Conservation (phyloP, 2,329 filamentous ascomycete species). For the Xylariales sp. region DNA sequence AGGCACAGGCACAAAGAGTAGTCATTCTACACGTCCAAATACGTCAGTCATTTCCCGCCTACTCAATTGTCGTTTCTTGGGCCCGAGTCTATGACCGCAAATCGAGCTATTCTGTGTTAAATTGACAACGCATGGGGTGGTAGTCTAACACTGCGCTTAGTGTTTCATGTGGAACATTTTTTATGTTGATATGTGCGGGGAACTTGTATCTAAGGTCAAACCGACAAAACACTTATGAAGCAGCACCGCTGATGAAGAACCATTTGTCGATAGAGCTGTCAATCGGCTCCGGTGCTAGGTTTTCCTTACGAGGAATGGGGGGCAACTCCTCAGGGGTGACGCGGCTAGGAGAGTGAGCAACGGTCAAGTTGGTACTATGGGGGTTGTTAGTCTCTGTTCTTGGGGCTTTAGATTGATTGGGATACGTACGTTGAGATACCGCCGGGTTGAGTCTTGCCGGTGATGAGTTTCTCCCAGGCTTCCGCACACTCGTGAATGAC, state of each 20-base stretch:
- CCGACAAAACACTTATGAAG: conserved; percentile 66
- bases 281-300: conserved; percentile 86
- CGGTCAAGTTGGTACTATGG: conserved; percentile 81
- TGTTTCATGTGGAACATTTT: conserved; percentile 27
- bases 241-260: conserved; percentile 99
- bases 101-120: conserved; percentile 26
- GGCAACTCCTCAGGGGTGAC: conserved; percentile 76
- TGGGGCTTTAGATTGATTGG: conserved; percentile 2
- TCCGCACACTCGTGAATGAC: conserved; percentile 95
- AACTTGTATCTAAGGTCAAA: conserved; percentile 49
- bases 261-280: conserved; percentile 99
- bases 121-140: conserved; percentile 29
- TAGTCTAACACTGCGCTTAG: conserved; percentile 33
- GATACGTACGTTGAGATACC: conserved; percentile 82
- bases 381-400: conserved; percentile 32
- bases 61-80: background rate
- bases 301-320: conserved; percentile 82
- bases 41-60: background rate
- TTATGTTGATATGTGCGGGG: conserved; percentile 28
- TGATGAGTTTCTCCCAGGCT: conserved; percentile 96
- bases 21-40: conserved; percentile 3
- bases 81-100: conserved; percentile 23
- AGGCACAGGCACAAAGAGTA: background rate
- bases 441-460: conserved; percentile 84
- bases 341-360: conserved; percentile 78